phyloP scores from a whole-genome alignment of 1,284 basidiomycete species.

The Ustilago trichophora region DNA sequence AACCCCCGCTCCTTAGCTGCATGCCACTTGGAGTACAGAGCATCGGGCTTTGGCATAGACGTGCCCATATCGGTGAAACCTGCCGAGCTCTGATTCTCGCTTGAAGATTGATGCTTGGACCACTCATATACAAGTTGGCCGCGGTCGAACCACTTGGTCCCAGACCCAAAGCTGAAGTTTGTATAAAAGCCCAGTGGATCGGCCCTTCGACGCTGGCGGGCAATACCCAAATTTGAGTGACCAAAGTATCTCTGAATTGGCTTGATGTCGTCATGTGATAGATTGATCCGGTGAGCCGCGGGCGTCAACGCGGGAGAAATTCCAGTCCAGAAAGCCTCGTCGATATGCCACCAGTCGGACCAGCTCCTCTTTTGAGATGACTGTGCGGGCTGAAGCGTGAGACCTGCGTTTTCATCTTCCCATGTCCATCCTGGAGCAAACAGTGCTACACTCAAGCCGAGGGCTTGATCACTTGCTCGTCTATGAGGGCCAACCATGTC shows the following conservation, averaged over 20 bases:
- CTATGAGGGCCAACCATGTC: constrained; percentile 49
- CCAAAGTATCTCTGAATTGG: constrained; percentile 19
- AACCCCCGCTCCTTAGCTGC: background rate
- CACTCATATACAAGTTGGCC: constrained; percentile 36
- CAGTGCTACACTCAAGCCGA: constrained; percentile 53
- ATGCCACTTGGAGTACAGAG: constrained; percentile 14
- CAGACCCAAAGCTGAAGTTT: constrained; percentile 54
- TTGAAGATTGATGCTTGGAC: background rate
- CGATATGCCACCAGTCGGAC: constrained; percentile 54
- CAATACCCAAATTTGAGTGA: constrained; percentile 1
- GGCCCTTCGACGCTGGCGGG: constrained; percentile 3
- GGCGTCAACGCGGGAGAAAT: background rate
- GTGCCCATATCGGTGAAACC: constrained; percentile 48
- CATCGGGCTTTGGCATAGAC: constrained; percentile 44
- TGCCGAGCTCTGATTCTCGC: background rate
- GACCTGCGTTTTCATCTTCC: constrained; percentile 48
- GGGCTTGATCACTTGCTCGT: background rate
- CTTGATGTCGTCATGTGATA: background rate
- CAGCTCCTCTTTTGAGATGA: constrained; percentile 20
- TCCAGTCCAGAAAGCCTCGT: constrained; percentile 39
- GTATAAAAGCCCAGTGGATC: constrained; percentile 30
- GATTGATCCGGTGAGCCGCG: background rate
- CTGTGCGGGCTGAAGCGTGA: constrained; percentile 2
- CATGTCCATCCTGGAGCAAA: constrained; percentile 64
- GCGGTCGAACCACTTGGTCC: constrained; percentile 42